Percentiles rank a stretch among this genome's conserved stretches.
These are phyloP conservation scores for Rhodotorula sp. DNA, from an alignment of 1,284 basidiomycete genomes.

Conservation along the genomic window DNA sequence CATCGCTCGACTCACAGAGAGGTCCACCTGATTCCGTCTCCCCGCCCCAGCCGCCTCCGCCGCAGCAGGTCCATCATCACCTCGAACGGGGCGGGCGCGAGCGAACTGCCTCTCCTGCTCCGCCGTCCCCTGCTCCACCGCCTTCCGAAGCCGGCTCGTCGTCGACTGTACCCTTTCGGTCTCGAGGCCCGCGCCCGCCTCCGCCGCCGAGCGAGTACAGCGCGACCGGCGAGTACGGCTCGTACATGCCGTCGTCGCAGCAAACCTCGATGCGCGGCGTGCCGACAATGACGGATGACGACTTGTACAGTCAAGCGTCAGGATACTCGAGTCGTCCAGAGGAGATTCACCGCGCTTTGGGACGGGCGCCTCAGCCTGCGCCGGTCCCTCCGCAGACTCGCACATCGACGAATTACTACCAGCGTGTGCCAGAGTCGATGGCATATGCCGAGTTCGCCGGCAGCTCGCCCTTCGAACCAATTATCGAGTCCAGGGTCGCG, in stretches of 20 bases:
- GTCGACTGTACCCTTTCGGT: neutral
- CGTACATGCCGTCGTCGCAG: constrained; percentile 1
- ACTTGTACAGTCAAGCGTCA: too few relatives aligned
- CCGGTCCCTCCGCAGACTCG: too few relatives aligned
- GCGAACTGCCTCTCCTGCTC: neutral
- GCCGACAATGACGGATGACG: too few relatives aligned
- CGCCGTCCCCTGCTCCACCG: neutral
- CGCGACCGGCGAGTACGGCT: constrained; percentile 18
- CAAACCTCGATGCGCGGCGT: neutral
- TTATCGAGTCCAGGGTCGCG: neutral
- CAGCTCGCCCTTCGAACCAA: constrained; percentile 10
- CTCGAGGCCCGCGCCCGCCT: neutral
- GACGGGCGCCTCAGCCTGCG: too few relatives aligned
- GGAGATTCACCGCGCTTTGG: neutral
- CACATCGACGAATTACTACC: neutral
- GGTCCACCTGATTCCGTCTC: neutral
- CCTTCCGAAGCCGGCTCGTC: neutral
- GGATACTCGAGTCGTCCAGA: too few relatives aligned
- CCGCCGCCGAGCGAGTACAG: constrained; percentile 4
- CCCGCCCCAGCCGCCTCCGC: neutral
- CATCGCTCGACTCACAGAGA: neutral
- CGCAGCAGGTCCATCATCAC: neutral
- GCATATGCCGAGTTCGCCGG: neutral
- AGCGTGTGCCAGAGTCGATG: neutral
- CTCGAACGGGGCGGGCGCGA: too few relatives aligned